Percentiles rank a stretch among this genome's conserved stretches.
Evolutionary conservation across 1,139 yeast genomes (phyloP).

Genomic region (Yamadazyma spencermartinsiae): DNA sequence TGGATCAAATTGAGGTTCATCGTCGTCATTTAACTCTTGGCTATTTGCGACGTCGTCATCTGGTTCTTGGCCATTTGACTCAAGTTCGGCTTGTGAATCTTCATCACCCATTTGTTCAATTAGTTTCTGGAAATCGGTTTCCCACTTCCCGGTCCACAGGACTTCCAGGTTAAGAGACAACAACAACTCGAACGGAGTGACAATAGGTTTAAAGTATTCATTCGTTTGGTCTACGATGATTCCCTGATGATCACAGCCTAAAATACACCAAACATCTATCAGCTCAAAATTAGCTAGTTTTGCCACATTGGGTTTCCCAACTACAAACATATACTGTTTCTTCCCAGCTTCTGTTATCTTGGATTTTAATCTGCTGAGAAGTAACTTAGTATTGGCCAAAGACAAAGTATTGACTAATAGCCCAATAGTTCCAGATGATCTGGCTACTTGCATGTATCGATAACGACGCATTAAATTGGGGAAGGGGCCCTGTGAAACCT

Average conservation of each 20-base stretch:
- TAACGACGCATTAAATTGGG: constrained; percentile 84
- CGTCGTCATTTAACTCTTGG: constrained; percentile 45
- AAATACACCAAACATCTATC: constrained; percentile 88
- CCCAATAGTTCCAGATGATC: constrained; percentile 91
- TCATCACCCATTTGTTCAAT: constrained; percentile 33
- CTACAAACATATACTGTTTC: constrained; percentile 90
- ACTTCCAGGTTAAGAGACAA: constrained; percentile 75
- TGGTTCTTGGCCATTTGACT: constrained; percentile 14
- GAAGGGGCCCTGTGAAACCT: constrained; percentile 55
- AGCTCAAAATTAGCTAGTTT: constrained; percentile 92
- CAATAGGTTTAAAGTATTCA: constrained; percentile 86
- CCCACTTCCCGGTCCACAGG: constrained; percentile 93
- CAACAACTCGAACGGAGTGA: constrained; percentile 89
- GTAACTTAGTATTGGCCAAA: constrained; percentile 62
- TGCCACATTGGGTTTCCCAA: constrained; percentile 98
- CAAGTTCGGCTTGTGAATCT: constrained; percentile 22
- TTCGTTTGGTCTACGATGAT: constrained; percentile 73
- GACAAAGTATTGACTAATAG: constrained; percentile 88
- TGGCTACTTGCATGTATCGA: constrained; percentile 80
- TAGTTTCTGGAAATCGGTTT: constrained; percentile 68
- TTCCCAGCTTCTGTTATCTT: constrained; percentile 77
- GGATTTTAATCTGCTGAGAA: constrained; percentile 59
- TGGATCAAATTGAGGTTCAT: constrained; percentile 83
- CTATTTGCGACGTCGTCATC: constrained; percentile 16
- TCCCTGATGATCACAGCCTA: constrained; percentile 96